Percentiles rank a stretch among this genome's conserved stretches.
These are phyloP conservation scores for Cenchrus fungigraminus DNA, from an alignment of 176 grass and related monocot species.

Conservation along the genomic window DNA sequence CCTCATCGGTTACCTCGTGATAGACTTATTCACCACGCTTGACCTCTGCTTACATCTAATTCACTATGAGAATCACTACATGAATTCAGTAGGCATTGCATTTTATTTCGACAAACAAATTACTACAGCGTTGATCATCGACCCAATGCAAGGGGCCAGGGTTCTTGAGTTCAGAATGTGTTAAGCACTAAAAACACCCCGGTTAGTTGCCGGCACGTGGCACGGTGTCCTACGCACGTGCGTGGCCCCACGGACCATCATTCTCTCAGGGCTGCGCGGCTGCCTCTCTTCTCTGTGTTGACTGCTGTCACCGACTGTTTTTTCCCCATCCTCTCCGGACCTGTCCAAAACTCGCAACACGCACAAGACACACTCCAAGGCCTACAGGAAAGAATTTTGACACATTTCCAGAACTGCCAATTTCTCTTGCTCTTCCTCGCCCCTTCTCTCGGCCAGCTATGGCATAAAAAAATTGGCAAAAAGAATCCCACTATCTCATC, in stretches of 20 bases:
- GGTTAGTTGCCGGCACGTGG: constrained; percentile 53
- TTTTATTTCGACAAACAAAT: no score
- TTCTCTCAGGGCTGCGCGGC: constrained; percentile 24
- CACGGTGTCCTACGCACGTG: constrained; percentile 40
- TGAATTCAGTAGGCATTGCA: no score
- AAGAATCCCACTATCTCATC: constrained; percentile 66
- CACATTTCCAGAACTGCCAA: constrained; percentile 12
- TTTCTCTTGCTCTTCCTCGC: constrained; percentile 17
- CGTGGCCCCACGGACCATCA: constrained; percentile 47
- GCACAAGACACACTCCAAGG: not conserved
- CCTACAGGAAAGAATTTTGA: not conserved
- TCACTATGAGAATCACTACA: no score
- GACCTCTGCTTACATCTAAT: no score
- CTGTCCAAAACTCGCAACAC: constrained; percentile 27
- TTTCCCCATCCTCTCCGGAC: not conserved
- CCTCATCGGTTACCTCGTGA: not conserved
- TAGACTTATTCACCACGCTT: not conserved
- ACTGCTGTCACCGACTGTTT: constrained; percentile 43
- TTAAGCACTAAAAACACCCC: constrained; percentile 38
- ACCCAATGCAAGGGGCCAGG: not conserved
- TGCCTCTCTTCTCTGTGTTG: constrained; percentile 1
- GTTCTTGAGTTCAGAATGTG: not conserved
- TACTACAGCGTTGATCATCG: not conserved
- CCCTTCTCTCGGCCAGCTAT: not conserved
- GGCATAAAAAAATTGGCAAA: constrained; percentile 46